Evolutionary conservation across 1,139 yeast genomes (phyloP).

Genomic region (Suhomyces yuchorum): DNA sequence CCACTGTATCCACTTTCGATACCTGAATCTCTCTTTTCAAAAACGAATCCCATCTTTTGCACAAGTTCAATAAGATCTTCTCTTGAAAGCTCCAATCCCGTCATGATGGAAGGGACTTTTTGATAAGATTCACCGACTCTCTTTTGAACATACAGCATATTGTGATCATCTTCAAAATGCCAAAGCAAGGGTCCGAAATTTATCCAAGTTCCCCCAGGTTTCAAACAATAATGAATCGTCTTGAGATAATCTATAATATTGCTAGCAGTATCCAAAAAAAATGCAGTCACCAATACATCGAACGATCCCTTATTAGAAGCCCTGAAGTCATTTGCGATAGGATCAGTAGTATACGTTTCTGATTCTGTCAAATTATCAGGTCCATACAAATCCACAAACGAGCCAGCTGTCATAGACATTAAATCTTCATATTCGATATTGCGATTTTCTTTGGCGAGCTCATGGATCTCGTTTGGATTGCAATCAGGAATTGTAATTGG

Average conservation of each 20-base stretch:
- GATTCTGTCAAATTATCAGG: slow-evolving; percentile 42
- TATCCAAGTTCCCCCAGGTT: slow-evolving; percentile 67
- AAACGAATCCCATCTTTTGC: slow-evolving; percentile 54
- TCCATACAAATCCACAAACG: slow-evolving; percentile 77
- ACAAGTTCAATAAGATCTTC: slow-evolving; percentile 59
- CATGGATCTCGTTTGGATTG: slow-evolving; percentile 41
- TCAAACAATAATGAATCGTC: slow-evolving; percentile 55
- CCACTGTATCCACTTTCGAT: slow-evolving; percentile 58
- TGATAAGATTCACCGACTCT: slow-evolving; percentile 29
- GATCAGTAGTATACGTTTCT: slow-evolving; percentile 41
- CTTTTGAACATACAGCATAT: slow-evolving; percentile 23
- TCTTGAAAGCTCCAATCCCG: slow-evolving; percentile 65
- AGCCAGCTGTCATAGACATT: slow-evolving; percentile 81
- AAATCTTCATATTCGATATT: slow-evolving; percentile 50
- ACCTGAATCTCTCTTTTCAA: slow-evolving; percentile 47
- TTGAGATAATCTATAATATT: slow-evolving; percentile 71
- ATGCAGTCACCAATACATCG: slow-evolving; percentile 67
- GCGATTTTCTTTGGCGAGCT: slow-evolving; percentile 33
- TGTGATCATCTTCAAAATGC: slow-evolving; percentile 71
- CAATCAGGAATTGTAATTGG: slow-evolving; percentile 57
- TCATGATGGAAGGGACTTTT: slow-evolving; percentile 35
- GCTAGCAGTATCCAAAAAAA: slow-evolving; percentile 78
- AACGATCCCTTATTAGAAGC: slow-evolving; percentile 37
- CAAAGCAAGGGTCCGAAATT: slow-evolving; percentile 85
- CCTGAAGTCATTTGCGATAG: slow-evolving; percentile 45